Conservation (phyloP, 257 asterid species). For the Salvia miltiorrhiza region DNA sequence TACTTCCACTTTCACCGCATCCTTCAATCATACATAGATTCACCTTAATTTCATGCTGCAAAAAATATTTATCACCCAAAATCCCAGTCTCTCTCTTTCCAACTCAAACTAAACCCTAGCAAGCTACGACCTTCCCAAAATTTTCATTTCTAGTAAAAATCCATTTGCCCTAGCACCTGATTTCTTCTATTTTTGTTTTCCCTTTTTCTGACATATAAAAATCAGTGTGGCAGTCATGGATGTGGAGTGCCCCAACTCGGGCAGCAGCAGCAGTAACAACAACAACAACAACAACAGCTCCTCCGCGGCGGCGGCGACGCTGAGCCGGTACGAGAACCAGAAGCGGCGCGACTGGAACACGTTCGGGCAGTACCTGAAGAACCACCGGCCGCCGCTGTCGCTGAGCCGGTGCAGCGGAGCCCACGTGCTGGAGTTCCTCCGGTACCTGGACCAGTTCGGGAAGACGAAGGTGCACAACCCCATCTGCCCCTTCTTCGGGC, state of each 20-base stretch:
- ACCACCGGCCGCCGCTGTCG: slow-evolving; percentile 50
- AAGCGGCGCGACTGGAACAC: slow-evolving; percentile 51
- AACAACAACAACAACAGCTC: not conserved
- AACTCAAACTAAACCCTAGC: slow-evolving; percentile 20
- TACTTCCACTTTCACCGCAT: not conserved
- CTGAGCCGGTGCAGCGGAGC: slow-evolving; percentile 50
- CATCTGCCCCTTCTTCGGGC: slow-evolving; percentile 42
- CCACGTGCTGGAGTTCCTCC: slow-evolving; percentile 43
- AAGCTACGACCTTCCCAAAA: not conserved
- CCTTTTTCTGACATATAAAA: not conserved
- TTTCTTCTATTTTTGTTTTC: not conserved
- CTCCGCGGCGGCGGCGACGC: slow-evolving; percentile 9
- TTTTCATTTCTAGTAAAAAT: not conserved
- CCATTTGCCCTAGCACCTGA: not conserved
- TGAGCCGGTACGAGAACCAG: slow-evolving; percentile 46
- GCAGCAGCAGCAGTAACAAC: not conserved
- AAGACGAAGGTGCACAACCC: slow-evolving; percentile 42
- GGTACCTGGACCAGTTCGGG: slow-evolving; percentile 47
- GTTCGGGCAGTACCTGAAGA: slow-evolving; percentile 38
- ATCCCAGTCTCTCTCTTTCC: not conserved
- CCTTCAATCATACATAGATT: slow-evolving; percentile 14
- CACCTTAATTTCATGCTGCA: not conserved
- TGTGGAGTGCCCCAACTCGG: slow-evolving; percentile 21
- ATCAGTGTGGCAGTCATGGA: slow-evolving; percentile 2
- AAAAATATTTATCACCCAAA: not conserved